Evolutionary conservation across 495 filamentous ascomycete species (phyloP).

Genomic region (Talaromyces wortmannii): DNA sequence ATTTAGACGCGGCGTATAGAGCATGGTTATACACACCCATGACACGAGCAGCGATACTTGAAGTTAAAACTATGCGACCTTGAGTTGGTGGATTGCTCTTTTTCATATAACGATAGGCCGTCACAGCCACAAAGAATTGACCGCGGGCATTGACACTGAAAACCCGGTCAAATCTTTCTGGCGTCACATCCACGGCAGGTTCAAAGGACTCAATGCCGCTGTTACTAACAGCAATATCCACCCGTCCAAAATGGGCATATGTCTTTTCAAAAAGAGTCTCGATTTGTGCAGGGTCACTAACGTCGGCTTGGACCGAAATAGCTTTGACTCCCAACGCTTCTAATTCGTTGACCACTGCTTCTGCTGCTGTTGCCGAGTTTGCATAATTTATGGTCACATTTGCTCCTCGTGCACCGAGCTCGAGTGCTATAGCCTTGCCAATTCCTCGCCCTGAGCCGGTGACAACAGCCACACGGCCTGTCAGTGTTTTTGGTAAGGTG

Average conservation of each 20-base stretch:
- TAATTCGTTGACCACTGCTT: constrained; percentile 39
- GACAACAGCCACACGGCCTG: constrained; percentile 4
- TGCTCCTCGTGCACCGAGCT: constrained; percentile 35
- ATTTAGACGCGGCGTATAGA: constrained; percentile 21
- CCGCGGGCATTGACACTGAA: constrained; percentile 50
- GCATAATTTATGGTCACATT: constrained; percentile 31
- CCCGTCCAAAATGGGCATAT: constrained; percentile 27
- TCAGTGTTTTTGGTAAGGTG: no score
- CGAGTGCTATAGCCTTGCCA: constrained; percentile 27
- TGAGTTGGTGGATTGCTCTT: constrained; percentile 43
- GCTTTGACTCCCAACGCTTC: constrained; percentile 32
- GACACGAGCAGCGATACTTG: constrained; percentile 25
- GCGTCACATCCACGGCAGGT: constrained; percentile 35
- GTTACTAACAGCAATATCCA: constrained; percentile 46
- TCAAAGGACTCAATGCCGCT: constrained; percentile 48
- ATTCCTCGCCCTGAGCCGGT: constrained; percentile 33
- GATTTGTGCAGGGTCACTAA: constrained; percentile 37
- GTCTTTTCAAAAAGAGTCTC: constrained; percentile 34
- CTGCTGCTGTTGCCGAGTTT: constrained; percentile 24
- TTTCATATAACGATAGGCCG: constrained; percentile 54
- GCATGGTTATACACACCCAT: constrained; percentile 14
- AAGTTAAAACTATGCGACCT: constrained; percentile 36
- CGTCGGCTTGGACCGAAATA: constrained; percentile 44
- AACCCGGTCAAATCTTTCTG: constrained; percentile 46
- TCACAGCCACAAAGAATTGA: constrained; percentile 60